These are phyloP conservation scores for Neotropicomus parvogracilis DNA, from an alignment of 1,284 basidiomycete species.

Conservation along the genomic window DNA sequence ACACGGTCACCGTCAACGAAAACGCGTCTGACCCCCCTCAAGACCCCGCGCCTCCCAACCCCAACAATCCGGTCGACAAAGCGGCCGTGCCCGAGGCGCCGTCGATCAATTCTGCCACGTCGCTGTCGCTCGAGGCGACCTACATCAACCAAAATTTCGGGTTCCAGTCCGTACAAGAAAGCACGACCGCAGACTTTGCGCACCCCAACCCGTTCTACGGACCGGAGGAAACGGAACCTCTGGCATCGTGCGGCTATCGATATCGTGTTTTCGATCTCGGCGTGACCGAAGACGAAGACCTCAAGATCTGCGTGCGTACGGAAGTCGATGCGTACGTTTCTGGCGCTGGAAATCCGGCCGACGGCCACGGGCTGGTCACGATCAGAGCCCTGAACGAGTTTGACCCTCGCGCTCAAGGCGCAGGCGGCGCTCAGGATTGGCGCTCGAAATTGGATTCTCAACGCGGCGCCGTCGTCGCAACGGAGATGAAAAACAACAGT, in stretches of 20 bases:
- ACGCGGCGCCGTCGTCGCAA: slow-evolving; percentile 96
- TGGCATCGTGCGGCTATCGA: slow-evolving; percentile 94
- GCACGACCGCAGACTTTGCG: slow-evolving; percentile 64
- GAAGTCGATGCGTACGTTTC: slow-evolving; percentile 91
- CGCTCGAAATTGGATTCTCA: slow-evolving; percentile 93
- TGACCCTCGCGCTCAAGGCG: slow-evolving; percentile 86
- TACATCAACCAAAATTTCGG: slow-evolving; percentile 99
- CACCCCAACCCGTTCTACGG: slow-evolving; percentile 96
- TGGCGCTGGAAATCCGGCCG: slow-evolving; percentile 60
- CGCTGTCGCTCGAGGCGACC: slow-evolving; percentile 94
- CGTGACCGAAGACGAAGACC: slow-evolving; percentile 84
- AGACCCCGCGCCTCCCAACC: slow-evolving; percentile 76
- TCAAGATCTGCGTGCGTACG: slow-evolving; percentile 91
- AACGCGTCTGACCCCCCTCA: slow-evolving; percentile 95
- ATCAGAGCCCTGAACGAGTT: slow-evolving; percentile 98
- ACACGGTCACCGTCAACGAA: slow-evolving; percentile 98
- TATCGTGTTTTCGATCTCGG: slow-evolving; percentile 96
- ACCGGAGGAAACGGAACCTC: slow-evolving; percentile 88
- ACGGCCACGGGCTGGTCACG: slow-evolving; percentile 81
- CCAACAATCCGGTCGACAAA: slow-evolving; percentile 71
- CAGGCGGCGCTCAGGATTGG: slow-evolving; percentile 96
- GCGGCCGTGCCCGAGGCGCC: slow-evolving; percentile 58
- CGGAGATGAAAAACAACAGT: slow-evolving; percentile 99
- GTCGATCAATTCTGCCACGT: slow-evolving; percentile 91
- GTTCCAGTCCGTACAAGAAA: slow-evolving; percentile 91